Evolutionary conservation across 192 early-diverging fungal genomes (phyloP), one percentile per base, ranked within the genome.

Genomic region (Powellomyces hirtus): DNA sequence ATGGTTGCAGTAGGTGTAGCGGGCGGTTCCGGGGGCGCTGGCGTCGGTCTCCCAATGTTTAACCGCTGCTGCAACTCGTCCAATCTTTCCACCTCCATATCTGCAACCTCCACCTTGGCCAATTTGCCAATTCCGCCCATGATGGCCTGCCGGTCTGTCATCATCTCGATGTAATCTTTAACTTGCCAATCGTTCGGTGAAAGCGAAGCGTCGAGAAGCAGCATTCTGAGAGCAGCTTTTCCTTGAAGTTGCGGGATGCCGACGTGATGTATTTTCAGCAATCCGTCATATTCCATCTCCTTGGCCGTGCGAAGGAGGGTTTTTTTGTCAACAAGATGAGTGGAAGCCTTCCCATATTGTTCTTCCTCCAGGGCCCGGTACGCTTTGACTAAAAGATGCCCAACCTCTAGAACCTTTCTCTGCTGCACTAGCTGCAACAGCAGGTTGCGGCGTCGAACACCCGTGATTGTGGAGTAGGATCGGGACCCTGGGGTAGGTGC

Each of bases 171-270:
- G 71, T 82, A 89, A 2, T 65, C 59, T 31, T 72, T 58, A 0
- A 83, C 81, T 24, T 79, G 70, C 0, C 62, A 68, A 14, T 75
- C 81, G 4, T 57, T 56, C 29, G 70, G 61, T n/a, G 69, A 58
- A 11, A 88, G 57, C n/a, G 59, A 64, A 10, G 59, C 36, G 49
- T 81, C 75, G 4, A 89, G 65, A 24, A 86, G 72, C 10, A 89
- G 66, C 1, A 73, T 51, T 51, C 77, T 82, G 6, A 69, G 56
- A 0, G 38, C 13, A 11, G 35, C 42, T 1, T 59, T 62, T 0
- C 85, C 85, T n/a, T 81, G 85, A 2, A 83, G 53, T 31, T 73
- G 64, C 0, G 76, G 83, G 29, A 87, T 42, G 18, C 68, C 35
- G 7, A 86, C 71, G n/a, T 73, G 76, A 35, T 73, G 72, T 0